Percentiles rank a stretch among this genome's conserved stretches.
These are phyloP conservation scores for Lophiostoma macrostomum DNA, from an alignment of 495 filamentous ascomycete species.

Conservation along the genomic window DNA sequence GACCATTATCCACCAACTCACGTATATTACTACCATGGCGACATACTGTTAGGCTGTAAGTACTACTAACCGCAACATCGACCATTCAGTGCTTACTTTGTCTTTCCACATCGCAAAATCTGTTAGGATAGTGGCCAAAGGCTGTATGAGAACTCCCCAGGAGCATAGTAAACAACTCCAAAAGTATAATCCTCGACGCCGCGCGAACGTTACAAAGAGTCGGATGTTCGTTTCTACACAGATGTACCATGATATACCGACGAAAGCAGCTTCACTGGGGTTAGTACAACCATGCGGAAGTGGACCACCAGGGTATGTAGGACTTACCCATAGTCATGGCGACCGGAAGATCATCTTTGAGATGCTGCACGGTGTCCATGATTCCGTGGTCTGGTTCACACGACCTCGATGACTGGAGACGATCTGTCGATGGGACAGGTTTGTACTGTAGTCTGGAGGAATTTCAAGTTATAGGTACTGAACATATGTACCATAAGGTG, in stretches of 20 bases:
- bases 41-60: too few species aligned
- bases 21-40: conserved; percentile 38
- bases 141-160: conserved; percentile 18
- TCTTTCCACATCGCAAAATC: conserved; percentile 14
- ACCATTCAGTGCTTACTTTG: too few species aligned
- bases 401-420: too few species aligned
- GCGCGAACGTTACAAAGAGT: conserved; percentile 23
- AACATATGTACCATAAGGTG: too few species aligned
- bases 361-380: conserved; percentile 7
- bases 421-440: too few species aligned
- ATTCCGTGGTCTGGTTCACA: too few species aligned
- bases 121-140: conserved; percentile 3
- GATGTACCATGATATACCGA: conserved; percentile 24
- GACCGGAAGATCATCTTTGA: conserved; percentile 20
- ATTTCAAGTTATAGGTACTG: too few species aligned
- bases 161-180: conserved; percentile 21
- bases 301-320: too few species aligned
- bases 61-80: too few species aligned
- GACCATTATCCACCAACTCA: conserved; percentile 34
- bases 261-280: conserved; percentile 17
- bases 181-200: conserved; percentile 27
- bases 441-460: too few species aligned
- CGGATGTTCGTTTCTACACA: conserved; percentile 21
- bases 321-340: conserved; percentile 25
- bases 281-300: too few species aligned